Percentiles rank a stretch among this genome's conserved stretches.
Conservation (phyloP, 208 protist species). For the Crithidia sp. region DNA sequence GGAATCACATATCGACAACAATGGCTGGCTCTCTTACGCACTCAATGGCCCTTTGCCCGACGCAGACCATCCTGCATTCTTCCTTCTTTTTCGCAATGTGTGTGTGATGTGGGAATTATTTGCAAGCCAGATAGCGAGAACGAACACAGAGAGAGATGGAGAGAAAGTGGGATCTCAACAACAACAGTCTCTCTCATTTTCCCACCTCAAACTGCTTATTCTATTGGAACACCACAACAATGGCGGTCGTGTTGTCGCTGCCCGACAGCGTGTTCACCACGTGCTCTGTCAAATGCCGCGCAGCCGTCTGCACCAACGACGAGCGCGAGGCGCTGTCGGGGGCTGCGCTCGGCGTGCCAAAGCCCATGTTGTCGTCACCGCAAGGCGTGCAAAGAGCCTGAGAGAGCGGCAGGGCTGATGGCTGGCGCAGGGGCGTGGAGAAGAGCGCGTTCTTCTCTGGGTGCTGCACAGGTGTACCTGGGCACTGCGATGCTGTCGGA, state of each 20-base stretch:
- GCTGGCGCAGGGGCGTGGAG: conserved; percentile 11
- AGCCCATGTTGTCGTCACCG: not conserved
- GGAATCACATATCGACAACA: too few relatives aligned
- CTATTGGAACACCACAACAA: conserved; percentile 50
- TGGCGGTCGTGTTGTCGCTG: conserved; percentile 60
- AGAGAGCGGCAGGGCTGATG: not conserved
- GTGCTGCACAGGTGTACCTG: not conserved
- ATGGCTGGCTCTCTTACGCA: too few relatives aligned
- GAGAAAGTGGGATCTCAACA: too few relatives aligned
- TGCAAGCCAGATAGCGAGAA: too few relatives aligned
- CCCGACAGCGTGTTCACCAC: conserved; percentile 42
- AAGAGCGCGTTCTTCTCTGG: not conserved
- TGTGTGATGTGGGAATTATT: too few relatives aligned
- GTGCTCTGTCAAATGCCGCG: conserved; percentile 42
- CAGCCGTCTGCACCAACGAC: conserved; percentile 27
- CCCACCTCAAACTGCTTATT: not conserved
- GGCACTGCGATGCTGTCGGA: too few relatives aligned
- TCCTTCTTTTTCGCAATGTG: too few relatives aligned
- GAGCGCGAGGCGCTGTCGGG: not conserved
- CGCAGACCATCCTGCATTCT: too few relatives aligned
- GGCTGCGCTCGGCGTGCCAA: not conserved
- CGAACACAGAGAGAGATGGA: too few relatives aligned
- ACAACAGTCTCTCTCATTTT: not conserved
- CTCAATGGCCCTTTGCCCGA: too few relatives aligned
- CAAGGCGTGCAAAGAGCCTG: conserved; percentile 10